These are phyloP conservation scores for Agroathelia rolfsii DNA, from an alignment of 1,284 basidiomycete genomes.

Conservation along the genomic window DNA sequence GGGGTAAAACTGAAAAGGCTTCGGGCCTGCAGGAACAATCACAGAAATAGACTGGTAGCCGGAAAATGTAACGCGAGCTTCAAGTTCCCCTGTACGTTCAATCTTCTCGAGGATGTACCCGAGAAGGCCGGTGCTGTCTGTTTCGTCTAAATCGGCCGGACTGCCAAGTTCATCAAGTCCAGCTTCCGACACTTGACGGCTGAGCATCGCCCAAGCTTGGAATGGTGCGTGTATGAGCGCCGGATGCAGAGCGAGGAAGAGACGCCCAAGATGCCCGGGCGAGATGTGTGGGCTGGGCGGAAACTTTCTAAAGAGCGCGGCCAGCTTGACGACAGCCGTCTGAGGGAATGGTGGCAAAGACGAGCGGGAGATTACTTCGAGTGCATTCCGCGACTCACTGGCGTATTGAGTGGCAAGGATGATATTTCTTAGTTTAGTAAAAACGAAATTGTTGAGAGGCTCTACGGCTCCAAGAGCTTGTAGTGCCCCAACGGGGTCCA, in stretches of 20 bases:
- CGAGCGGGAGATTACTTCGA: conserved; percentile 41
- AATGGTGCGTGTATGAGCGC: conserved; percentile 41
- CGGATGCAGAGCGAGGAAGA: conserved; percentile 48
- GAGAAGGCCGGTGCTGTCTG: conserved; percentile 37
- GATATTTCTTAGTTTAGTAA: conserved; percentile 38
- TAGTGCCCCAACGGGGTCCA: conserved; percentile 49
- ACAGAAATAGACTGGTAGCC: conserved; percentile 15
- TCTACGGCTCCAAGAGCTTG: conserved; percentile 27
- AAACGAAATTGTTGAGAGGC: too few relatives aligned
- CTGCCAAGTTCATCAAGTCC: conserved; percentile 44
- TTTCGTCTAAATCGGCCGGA: conserved; percentile 28
- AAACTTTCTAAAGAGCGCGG: conserved; percentile 33
- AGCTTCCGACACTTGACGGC: conserved; percentile 39
- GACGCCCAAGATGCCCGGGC: conserved; percentile 38
- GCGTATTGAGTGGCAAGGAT: conserved; percentile 54
- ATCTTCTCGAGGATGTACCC: conserved; percentile 39
- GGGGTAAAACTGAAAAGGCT: conserved; percentile 28
- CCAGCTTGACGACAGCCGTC: conserved; percentile 45
- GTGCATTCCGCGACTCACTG: conserved; percentile 39
- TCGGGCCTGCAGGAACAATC: conserved; percentile 38
- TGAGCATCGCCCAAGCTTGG: conserved; percentile 51
- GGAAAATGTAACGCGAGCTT: conserved; percentile 36
- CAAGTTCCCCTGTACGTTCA: conserved; percentile 26
- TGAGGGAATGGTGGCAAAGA: conserved; percentile 52
- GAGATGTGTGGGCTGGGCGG: conserved; percentile 32